phyloP scores from a whole-genome alignment of 345 rosid species.

The Eutrema japonicum region DNA sequence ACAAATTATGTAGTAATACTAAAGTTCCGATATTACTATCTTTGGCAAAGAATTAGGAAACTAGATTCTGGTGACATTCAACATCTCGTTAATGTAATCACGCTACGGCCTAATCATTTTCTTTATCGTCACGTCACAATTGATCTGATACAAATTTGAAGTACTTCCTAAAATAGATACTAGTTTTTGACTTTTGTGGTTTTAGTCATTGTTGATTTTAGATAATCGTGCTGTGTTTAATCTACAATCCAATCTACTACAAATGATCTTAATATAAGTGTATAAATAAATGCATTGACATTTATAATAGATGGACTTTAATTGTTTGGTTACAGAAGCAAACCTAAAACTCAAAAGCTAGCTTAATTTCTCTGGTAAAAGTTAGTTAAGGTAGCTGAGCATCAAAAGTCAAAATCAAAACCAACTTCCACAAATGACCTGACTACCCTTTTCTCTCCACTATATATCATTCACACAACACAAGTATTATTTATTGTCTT shows the following conservation, averaged over 20 bases:
- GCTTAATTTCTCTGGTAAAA: not conserved
- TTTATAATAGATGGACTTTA: not conserved
- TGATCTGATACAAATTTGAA: not conserved
- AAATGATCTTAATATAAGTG: not conserved
- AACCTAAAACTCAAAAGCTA: slow-evolving; percentile 22
- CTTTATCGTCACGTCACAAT: slow-evolving; percentile 1
- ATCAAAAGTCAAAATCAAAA: slow-evolving; percentile 32
- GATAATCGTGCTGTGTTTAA: not conserved
- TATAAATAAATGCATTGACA: slow-evolving; percentile 9
- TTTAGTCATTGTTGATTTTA: not conserved
- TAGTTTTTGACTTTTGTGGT: not conserved
- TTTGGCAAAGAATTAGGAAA: not conserved
- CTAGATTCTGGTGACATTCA: not conserved
- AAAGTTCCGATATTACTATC: slow-evolving; percentile 12
- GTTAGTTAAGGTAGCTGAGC: slow-evolving; percentile 38
- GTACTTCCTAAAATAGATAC: not conserved
- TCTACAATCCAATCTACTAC: not conserved
- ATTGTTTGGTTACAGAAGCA: slow-evolving; percentile 12
- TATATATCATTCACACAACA: slow-evolving; percentile 24
- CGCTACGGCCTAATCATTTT: not conserved
- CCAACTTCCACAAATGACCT: slow-evolving; percentile 14
- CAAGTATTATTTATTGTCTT: not conserved
- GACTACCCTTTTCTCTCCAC: not conserved
- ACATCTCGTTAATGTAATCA: not conserved
- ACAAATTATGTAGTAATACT: not conserved